Evolutionary conservation across 495 filamentous ascomycete genomes (phyloP).

Genomic region (Lasiosphaeria hispida): DNA sequence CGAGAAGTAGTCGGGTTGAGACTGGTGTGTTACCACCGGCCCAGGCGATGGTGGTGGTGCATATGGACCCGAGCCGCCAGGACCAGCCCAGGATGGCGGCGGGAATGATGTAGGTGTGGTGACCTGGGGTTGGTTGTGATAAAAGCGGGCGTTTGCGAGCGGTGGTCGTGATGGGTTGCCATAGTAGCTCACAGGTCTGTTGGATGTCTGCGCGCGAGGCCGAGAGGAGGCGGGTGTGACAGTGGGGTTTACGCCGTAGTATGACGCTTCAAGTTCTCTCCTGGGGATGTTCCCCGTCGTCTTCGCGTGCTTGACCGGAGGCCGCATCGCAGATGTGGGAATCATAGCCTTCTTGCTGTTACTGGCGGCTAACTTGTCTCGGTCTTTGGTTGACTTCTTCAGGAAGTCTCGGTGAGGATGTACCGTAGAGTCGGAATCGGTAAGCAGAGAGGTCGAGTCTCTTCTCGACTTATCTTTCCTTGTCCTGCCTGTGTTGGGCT

Average conservation of each 20-base stretch:
- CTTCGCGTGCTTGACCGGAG: conserved; percentile 31
- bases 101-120: conserved; percentile 17
- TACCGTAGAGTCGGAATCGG: conserved; percentile 46
- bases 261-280: conserved; percentile 35
- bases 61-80: conserved; percentile 12
- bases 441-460: conserved; percentile 36
- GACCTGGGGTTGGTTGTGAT: conserved; percentile 20
- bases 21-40: conserved; percentile 21
- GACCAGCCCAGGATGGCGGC: conserved; percentile 23
- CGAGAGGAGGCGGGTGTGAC: conserved; percentile 35
- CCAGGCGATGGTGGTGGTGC: conserved; percentile 19
- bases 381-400: conserved; percentile 32
- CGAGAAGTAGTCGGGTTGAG: conserved; percentile 30
- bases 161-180: conserved; percentile 31
- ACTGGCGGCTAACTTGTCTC: conserved; percentile 23
- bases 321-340: conserved; percentile 22
- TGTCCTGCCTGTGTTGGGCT: conserved; percentile 44
- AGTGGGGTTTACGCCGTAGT: conserved; percentile 38
- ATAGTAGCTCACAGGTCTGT: conserved; percentile 40
- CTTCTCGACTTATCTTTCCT: conserved; percentile 35
- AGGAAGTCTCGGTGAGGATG: conserved; percentile 30
- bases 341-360: conserved; percentile 30
- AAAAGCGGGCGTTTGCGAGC: conserved; percentile 27
- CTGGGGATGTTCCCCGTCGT: conserved; percentile 22
- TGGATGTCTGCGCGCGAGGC: conserved; percentile 36